Evolutionary conservation across 805 yeast genomes (phyloP), one percentile per base, ranked within the genome.

Genomic region (Lachancea dasiensis): DNA sequence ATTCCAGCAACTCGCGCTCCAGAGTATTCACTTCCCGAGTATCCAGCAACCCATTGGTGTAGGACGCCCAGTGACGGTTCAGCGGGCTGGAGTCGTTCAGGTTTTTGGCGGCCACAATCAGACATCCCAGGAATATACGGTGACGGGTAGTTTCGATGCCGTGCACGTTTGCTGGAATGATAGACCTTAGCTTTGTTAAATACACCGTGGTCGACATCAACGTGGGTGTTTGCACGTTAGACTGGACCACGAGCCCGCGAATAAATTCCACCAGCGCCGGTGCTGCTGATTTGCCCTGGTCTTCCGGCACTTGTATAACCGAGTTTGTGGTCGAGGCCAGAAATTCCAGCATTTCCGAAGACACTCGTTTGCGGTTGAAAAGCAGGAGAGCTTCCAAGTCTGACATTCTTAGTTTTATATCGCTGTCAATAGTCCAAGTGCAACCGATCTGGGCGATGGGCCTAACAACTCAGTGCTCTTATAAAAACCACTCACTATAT

Each of bases 131-230:
- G 49, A 90, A 92, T 41, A 90, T 85, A 44, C 97, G 73, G 66
- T 90, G 98, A 56, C 94, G 75, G 6, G 97, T 87, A 37, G 97
- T 83, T 37, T 77, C 86, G 72, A 89, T 86, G 13, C 97, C 97
- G 42, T 81, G 75, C 9, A 95, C 92, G 58, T 84, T 83, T 20
- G 85, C 75, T 3, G 97, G 97, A 37, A 90, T 72, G 6, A 81
- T 70, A 37, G 75, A 72, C 49, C 90, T 76, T 50, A 92, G 69
- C 48, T 86, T 81, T 39, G 81, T 78, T 44, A 90, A 68, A 59
- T 86, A 90, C 11, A 87, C 89, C 38, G 89, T 69, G 4, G 95
- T 74, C 15, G 97, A 80, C 97, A 92, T 90, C 46, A 90, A 70
- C 1, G 97, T 90, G 24, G 97, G 86, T 3, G 95, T 84, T 63